Base-by-base conservation (phyloP, 805 yeast species). In the Saturnispora diversa region DNA sequence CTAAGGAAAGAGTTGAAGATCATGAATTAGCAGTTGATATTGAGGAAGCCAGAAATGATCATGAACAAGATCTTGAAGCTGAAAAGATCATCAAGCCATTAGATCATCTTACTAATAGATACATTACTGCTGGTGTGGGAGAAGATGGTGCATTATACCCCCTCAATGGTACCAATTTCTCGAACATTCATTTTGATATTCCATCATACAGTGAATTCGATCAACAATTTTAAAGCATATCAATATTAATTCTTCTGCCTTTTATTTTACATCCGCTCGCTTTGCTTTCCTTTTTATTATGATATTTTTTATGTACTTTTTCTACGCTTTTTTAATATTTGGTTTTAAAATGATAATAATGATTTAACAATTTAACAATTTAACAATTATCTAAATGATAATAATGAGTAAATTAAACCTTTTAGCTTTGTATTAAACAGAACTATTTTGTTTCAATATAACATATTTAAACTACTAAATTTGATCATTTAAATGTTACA, bases 111-210 rank as follows among this genome's bases (percentile, higher is more conserved):
- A 23, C 19, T 16, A 34, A 26, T 21, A 45, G 45, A 21, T 45
- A 34, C 49, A 49, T 53, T 40, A 53, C 41, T 47, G 58, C 44
- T 13, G 60, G 49, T 31, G n/a, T 44, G 16, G 37, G 40, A 12
- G 31, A 35, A 5, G 41, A 48, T 15, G 55, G 52, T 4, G 31
- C 22, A 7, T 38, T 51, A 19, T 50, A 47, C 35, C 75, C 90
- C 23, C 70, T 82, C 2, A 65, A 72, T 13, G 71, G 73, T 33
- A 83, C 90, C 2, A 67, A 73, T 50, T 75, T 83, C 30, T 88
- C 88, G 22, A 81, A 73, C 57, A 80, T 84, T 72, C 94, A 84
- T 58, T 63, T 83, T 46, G 88, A 84, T 31, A 74, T 84, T 51
- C 94, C 94, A 15, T 64, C 72, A 29, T 75, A 48, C 29, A 32